These are phyloP conservation scores for Umbelopsis sp. DNA, from an alignment of 192 early-diverging fungal genomes.

Conservation along the genomic window DNA sequence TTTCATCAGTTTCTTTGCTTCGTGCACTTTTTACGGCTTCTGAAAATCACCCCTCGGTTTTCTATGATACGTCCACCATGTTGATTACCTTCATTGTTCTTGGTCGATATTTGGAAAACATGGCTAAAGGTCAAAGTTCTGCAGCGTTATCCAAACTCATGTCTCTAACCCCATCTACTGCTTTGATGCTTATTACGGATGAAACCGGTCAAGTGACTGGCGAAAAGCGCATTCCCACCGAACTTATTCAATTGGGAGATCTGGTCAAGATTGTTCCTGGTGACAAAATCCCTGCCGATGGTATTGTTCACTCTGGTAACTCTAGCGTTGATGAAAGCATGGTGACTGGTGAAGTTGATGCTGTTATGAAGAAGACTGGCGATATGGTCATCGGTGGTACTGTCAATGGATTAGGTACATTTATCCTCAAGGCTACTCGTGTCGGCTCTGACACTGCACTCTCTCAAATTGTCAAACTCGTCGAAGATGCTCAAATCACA, in stretches of 20 bases:
- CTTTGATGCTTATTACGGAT: conserved; percentile 57
- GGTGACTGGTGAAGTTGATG: conserved; percentile 89
- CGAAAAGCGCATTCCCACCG: conserved; percentile 80
- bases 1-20: conserved; percentile 77
- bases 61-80: conserved; percentile 93
- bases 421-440: conserved; percentile 81
- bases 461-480: conserved; percentile 89
- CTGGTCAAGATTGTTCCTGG: conserved; percentile 87
- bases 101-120: conserved; percentile 91
- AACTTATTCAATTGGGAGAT: conserved; percentile 87
- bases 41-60: conserved; percentile 70
- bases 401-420: conserved; percentile 86
- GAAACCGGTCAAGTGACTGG: conserved; percentile 44
- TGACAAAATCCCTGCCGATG: conserved; percentile 93
- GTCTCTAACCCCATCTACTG: conserved; percentile 79
- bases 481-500: conserved; percentile 90
- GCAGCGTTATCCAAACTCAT: conserved; percentile 87
- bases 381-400: conserved; percentile 89
- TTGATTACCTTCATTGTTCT: conserved; percentile 92
- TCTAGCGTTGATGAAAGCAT: conserved; percentile 94
- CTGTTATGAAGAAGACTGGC: conserved; percentile 70
- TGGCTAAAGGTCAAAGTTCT: conserved; percentile 93
- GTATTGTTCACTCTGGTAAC: conserved; percentile 68
- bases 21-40: conserved; percentile 56
- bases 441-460: conserved; percentile 92